Conservation (phyloP, 2,329 filamentous ascomycete species). For the Phialophora tarda region DNA sequence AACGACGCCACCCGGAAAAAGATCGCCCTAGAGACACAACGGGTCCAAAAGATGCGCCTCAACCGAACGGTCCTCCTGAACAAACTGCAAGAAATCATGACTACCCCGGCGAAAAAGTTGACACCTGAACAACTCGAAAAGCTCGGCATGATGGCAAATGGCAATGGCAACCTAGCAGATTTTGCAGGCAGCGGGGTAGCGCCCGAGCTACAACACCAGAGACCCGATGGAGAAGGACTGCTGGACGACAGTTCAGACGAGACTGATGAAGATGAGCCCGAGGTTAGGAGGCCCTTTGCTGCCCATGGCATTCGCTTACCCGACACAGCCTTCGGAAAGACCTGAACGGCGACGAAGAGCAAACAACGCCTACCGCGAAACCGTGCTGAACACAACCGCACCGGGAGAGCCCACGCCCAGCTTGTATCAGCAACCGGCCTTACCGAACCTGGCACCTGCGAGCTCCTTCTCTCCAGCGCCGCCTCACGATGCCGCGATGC, state of each 20-base stretch:
- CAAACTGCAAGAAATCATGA: slow-evolving; percentile 59
- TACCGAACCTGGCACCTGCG: slow-evolving; percentile 38
- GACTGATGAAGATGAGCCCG: slow-evolving; percentile 40
- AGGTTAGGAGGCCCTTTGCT: slow-evolving; percentile 38
- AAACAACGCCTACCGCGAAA: slow-evolving; percentile 39
- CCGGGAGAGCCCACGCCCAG: slow-evolving; percentile 21
- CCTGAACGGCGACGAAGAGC: slow-evolving; percentile 50
- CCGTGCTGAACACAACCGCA: slow-evolving; percentile 35
- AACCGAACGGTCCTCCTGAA: slow-evolving; percentile 78
- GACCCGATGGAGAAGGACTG: slow-evolving; percentile 37
- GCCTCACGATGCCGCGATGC: slow-evolving; percentile 30
- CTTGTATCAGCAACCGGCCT: slow-evolving; percentile 33
- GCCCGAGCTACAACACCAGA: slow-evolving; percentile 26
- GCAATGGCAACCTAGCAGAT: slow-evolving; percentile 61
- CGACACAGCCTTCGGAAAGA: slow-evolving; percentile 52
- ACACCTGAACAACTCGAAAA: slow-evolving; percentile 76
- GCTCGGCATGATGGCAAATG: slow-evolving; percentile 40
- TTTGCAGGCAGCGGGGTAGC: slow-evolving; percentile 48
- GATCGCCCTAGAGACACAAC: slow-evolving; percentile 78
- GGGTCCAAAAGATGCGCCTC: slow-evolving; percentile 88
- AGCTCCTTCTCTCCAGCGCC: slow-evolving; percentile 35
- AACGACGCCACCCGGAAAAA: slow-evolving; percentile 84
- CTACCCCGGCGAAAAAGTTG: slow-evolving; percentile 70
- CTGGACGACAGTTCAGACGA: slow-evolving; percentile 41
- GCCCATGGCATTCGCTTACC: slow-evolving; percentile 34